Base-by-base conservation (phyloP, 805 yeast species). In the Spathaspora passalidarum region DNA sequence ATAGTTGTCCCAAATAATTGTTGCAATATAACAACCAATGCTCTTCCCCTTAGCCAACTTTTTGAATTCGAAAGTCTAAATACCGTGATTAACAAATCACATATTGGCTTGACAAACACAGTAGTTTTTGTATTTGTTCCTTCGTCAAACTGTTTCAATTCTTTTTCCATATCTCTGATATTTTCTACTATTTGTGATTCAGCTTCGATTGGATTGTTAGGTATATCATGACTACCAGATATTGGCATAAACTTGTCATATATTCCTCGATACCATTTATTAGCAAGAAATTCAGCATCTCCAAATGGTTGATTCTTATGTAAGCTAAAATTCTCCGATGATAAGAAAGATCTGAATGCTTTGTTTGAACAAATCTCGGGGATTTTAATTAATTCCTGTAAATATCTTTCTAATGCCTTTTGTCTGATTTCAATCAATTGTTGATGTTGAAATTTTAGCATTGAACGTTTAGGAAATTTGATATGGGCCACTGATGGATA, bases 1-100 rank as follows among this genome's bases (percentile, higher is more conserved):
- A 91, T 84, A 0, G 97, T 86, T 2, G 92, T 86, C 0, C 97
- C 97, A 32, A 91, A 73, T 1, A 91, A 63, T 60, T 89, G 96
- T 61, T 90, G 97, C 44, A 91, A 66, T 3, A 91, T 80, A 4
- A 89, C 81, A 32, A 90, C 75, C 7, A 89, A 72, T 0, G 97
- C 96, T 38, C 90, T 72, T 0, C 96, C 97, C 44, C 96, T 69
- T 1, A 91, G 63, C 96, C 96, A 88, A 40, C 81, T 80, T 40
- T 80, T 81, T 1, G 86, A 74, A 14, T 69, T 73, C 44, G 80
- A 78, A 18, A 88, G 63, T 23, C 86, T 81, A 63, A 91, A 91
- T 1, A 89, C 57, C 0, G 84, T 71, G 16, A 88, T 76, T 43
- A 90, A 75, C 9, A 88, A 59, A 51, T 89, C 96, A 52, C 92